These are phyloP conservation scores for Tetrahymena elliotti DNA, from an alignment of 73 alveolate genomes.

Conservation along the genomic window DNA sequence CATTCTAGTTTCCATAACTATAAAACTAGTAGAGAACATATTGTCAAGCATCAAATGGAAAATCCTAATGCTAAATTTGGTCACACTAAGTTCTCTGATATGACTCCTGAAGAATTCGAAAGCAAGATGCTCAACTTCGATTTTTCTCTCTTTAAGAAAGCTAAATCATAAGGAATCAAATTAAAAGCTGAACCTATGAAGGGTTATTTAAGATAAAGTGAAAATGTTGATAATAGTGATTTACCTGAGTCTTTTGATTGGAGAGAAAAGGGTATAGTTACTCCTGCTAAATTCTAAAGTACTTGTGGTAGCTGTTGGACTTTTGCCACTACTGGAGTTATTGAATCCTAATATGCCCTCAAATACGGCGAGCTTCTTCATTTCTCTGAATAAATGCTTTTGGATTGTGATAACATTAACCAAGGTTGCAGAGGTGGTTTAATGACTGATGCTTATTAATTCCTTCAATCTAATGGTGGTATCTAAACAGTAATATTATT, in stretches of 20 bases:
- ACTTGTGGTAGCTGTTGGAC: conserved; percentile 90
- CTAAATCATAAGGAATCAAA: not conserved
- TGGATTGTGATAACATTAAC: conserved; percentile 57
- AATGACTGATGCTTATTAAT: not conserved
- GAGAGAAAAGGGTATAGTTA: conserved; percentile 56
- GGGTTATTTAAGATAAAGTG: not conserved
- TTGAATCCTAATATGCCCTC: conserved; percentile 6
- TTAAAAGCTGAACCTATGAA: not conserved
- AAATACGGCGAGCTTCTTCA: not conserved
- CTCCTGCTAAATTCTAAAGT: conserved; percentile 70
- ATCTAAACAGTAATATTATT: not conserved
- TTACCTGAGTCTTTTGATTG: conserved; percentile 45
- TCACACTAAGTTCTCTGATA: not conserved
- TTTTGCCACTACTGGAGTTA: conserved; percentile 53
- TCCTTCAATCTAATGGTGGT: not conserved
- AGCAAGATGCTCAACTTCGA: not conserved
- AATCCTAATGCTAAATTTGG: not conserved
- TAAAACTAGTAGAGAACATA: not conserved
- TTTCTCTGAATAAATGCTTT: conserved; percentile 58
- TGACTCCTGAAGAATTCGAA: not conserved
- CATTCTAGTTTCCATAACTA: not conserved
- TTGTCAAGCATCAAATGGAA: not conserved
- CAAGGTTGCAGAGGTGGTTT: conserved; percentile 69
- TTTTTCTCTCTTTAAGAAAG: not conserved
- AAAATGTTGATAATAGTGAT: not conserved